Conservation (phyloP, 768 basidiomycete genomes). For the Lentinula sp. region DNA sequence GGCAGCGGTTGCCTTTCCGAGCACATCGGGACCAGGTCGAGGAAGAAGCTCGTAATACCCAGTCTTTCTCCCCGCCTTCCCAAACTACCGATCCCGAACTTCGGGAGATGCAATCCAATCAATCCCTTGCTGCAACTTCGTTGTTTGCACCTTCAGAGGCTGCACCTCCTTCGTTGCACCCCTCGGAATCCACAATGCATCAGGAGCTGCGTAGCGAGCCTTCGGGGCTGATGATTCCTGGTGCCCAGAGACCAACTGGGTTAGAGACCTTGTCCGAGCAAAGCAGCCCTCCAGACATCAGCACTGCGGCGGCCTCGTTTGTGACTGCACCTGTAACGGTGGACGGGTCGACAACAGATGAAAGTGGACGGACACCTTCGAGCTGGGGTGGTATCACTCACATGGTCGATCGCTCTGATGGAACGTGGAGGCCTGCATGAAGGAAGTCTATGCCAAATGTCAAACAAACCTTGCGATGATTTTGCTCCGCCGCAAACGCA, state of each 20-base stretch:
- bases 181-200: constrained; percentile 15
- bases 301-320: constrained; percentile 64
- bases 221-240: constrained; percentile 19
- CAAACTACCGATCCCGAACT: neutral
- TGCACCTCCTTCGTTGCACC: constrained; percentile 7
- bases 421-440: constrained; percentile 34
- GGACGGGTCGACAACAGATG: constrained; percentile 45
- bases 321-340: constrained; percentile 61
- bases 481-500: constrained; percentile 3
- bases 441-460: neutral
- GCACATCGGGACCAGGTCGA: constrained; percentile 20
- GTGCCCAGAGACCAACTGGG: constrained; percentile 8
- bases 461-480: neutral
- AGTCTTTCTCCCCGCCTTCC: neutral
- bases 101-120: constrained; percentile 2
- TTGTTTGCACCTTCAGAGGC: neutral
- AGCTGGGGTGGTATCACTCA: constrained; percentile 42
- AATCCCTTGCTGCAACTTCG: constrained; percentile 8
- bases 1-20: constrained; percentile 44
- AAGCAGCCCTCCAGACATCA: constrained; percentile 53
- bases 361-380: constrained; percentile 37
- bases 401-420: constrained; percentile 34
- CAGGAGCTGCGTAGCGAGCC: constrained; percentile 4
- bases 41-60: neutral
- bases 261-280: constrained; percentile 13